Evolutionary conservation across 1,139 yeast genomes (phyloP), one percentile per base, ranked within the genome.

Genomic region (Keqinozyma sinolaborantium): DNA sequence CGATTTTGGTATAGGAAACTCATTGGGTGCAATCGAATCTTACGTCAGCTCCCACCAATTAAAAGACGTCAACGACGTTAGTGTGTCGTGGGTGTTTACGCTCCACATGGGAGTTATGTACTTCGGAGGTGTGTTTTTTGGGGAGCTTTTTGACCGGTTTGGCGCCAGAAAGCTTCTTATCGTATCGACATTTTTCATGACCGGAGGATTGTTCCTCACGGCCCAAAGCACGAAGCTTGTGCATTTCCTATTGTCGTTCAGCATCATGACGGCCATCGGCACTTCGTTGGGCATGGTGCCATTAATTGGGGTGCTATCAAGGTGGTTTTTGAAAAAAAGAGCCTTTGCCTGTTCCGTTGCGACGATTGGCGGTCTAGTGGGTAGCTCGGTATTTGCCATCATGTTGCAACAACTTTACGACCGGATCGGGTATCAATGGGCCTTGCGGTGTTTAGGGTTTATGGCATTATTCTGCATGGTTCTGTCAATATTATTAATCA

Each of bases 21-120:
- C 80, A 5, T 56, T 73, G 23, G 85, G 86, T 27, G 79, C 78
- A 10, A 65, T 79, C 16, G 82, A 80, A 49, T 70, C 81, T 2
- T 78, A 77, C 48, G 62, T 79, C 4, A 50, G 72, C 6, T 52
- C 60, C 30, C 64, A 79, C 46, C 82, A 77, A 45, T 58, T 80
- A 31, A 50, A 51, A 4, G 47, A 60, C 26, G 51, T 59, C 10
- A 51, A 70, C 6, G 61, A 70, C 5, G 57, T 77, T 2, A 56
- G 68, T 14, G 63, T 77, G 1, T 77, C 82, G 3, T 80, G 87
- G 87, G 71, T 80, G 24, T 80, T 79, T 50, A 70, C 82, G 3
- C 53, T 79, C 4, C 77, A 70, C 48, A 53, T 70, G 31, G 79
- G 79, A 36, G 60, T 79, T 15, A 64, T 77, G 47, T 76, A 76